Evolutionary conservation across 2,329 filamentous ascomycete species (phyloP).

Genomic region (Penicillium hesseltinei): DNA sequence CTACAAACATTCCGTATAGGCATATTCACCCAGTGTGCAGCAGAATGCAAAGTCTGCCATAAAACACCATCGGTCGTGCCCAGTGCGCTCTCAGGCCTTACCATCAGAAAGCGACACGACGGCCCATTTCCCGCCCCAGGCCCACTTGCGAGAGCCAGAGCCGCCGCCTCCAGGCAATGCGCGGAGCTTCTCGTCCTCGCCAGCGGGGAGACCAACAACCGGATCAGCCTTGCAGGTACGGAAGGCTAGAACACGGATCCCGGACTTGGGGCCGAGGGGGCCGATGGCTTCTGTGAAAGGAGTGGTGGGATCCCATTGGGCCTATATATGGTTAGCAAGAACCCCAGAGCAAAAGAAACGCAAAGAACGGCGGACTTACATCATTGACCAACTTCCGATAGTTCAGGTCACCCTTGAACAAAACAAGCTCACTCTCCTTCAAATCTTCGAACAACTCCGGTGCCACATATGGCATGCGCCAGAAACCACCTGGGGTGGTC

Average conservation of each 20-base stretch:
- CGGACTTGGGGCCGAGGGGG: conserved; percentile 76
- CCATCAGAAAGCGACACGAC: conserved; percentile 83
- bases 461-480: conserved; percentile 72
- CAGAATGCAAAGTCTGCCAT: not conserved
- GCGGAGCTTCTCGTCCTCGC: conserved; percentile 78
- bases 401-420: conserved; percentile 98
- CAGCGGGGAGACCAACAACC: conserved; percentile 79
- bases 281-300: conserved; percentile 83
- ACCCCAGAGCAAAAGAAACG: not conserved
- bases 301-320: conserved; percentile 80
- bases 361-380: conserved; percentile 53
- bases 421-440: conserved; percentile 77
- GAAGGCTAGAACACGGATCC: conserved; percentile 79
- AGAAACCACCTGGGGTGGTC: conserved; percentile 84
- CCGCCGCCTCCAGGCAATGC: conserved; percentile 68
- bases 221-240: conserved; percentile 96
- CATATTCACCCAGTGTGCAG: not conserved
- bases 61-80: too few relatives aligned
- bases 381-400: conserved; percentile 91
- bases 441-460: conserved; percentile 72
- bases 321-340: conserved; percentile 46
- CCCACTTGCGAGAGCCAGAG: conserved; percentile 74
- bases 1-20: not conserved
- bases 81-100: conserved; percentile 44
- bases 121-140: conserved; percentile 94